Conservation (phyloP, 139 green algal genomes). For the Yamagishiella unicocca region DNA sequence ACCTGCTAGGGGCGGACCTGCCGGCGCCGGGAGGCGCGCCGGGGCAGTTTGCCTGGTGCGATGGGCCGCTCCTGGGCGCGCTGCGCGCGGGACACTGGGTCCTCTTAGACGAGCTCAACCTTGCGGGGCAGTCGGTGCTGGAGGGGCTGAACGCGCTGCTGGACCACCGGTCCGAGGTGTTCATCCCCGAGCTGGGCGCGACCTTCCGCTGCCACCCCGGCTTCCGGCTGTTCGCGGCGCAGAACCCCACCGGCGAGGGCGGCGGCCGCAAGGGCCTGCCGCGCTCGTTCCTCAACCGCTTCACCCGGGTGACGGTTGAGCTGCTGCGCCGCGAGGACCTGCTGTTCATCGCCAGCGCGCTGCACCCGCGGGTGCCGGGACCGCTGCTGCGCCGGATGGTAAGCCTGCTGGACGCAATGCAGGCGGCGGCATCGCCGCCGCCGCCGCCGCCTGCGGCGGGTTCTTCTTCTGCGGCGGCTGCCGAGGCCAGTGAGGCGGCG, state of each 20-base stretch:
- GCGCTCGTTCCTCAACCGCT: slow-evolving; percentile 97
- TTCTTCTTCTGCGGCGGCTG: too few relatives aligned
- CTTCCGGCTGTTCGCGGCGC: slow-evolving; percentile 93
- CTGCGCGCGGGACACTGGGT: slow-evolving; percentile 94
- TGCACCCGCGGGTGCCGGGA: slow-evolving; percentile 82
- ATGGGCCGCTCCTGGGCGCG: slow-evolving; percentile 94
- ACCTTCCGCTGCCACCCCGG: slow-evolving; percentile 80
- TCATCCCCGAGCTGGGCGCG: slow-evolving; percentile 93
- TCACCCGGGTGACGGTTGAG: slow-evolving; percentile 93
- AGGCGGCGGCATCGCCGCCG: slow-evolving; percentile 46
- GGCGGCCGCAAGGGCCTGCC: slow-evolving; percentile 97
- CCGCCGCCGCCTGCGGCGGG: neutral
- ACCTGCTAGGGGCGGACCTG: slow-evolving; percentile 97
- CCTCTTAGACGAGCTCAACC: slow-evolving; percentile 99
- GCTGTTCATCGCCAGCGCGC: slow-evolving; percentile 75
- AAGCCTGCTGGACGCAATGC: slow-evolving; percentile 77
- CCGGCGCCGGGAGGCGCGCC: slow-evolving; percentile 83
- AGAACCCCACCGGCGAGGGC: slow-evolving; percentile 94
- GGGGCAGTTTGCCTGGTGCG: slow-evolving; percentile 94
- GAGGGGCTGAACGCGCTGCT: slow-evolving; percentile 97
- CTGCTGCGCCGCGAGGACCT: slow-evolving; percentile 86
- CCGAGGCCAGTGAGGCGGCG: neutral
- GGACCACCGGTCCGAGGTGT: slow-evolving; percentile 95
- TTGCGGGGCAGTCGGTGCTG: slow-evolving; percentile 93
- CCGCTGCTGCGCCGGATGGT: slow-evolving; percentile 83